Base-by-base conservation (phyloP, 306 rosid genomes). In the Rosa chinensis region DNA sequence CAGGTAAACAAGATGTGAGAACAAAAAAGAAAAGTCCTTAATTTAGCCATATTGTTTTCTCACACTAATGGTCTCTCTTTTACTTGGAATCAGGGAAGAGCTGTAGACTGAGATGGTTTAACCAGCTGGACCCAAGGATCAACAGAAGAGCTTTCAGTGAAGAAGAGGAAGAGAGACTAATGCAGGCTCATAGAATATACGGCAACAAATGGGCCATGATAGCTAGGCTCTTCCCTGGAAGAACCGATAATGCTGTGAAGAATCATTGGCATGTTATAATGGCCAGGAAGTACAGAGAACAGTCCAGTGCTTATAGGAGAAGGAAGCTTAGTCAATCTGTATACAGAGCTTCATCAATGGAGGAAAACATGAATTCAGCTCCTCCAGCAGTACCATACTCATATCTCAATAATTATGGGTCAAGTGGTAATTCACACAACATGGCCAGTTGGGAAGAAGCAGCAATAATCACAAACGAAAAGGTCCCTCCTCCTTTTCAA, bases 181-280 rank as follows among this genome's bases (percentile, higher is more conserved):
- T 93, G 99, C 98, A 93, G 49, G 97, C 99, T 39, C 99, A 96
- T 82, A 88, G 97, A 71, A 79, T 91, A 58, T 96, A 96, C 81
- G 99, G 99, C 4, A 96, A 96, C 90, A 95, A 95, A 88, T 95
- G 99, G 99, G 99, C 99, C 55, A 87, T 95, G 96, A 95, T 95
- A 52, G 99, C 99, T 0, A 91, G 99, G 78, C 92, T 96, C 8
- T 96, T 96, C 77, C 99, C 99, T 0, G 99, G 99, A 11, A 89
- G 99, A 82, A 96, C 99, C 12, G 99, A 96, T 79, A 96, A 96
- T 63, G 96, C 99, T 16, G 98, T 96, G 13, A 96, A 96, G 90
- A 96, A 96, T 73, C 99, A 96, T 67, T 96, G 99, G 99, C 99
- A 96, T 86, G 99, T 93, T 72, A 90, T 93, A 25, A 96, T 96